Evolutionary conservation across 371 early-diverging fungal species (phyloP), one percentile per base, ranked within the genome.

Genomic region (Haplosporangium sp.): DNA sequence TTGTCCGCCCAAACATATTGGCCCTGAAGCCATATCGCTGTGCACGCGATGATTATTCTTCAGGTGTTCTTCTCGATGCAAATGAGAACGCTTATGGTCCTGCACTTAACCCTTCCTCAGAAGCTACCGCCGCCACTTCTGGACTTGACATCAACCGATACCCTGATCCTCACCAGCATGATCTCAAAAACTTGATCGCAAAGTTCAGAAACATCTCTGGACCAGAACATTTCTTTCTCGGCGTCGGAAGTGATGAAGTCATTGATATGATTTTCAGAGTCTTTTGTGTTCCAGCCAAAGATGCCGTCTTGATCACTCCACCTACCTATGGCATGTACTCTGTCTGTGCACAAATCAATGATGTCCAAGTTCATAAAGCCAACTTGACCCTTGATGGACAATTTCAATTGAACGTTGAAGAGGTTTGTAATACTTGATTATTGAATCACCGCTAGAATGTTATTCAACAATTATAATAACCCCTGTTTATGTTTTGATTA

Each of bases 281-380:
- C 57, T 94, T 94, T 52, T 98, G 98, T 85, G 86, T 88, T 19
- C 99, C 99, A 11, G 94, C 91, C 52, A 88, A 89, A 71, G 98
- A 99, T 81, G 93, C 94, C 84, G 91, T 98, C 72, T 86, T 99
- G 63, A 93, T 98, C 63, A 94, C 94, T 8, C 98, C 98, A 65
- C 98, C 99, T 3, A 98, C 98, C 38, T 99, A 99, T 82, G 99
- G 99, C 75, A 99, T 99, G 99, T 99, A 99, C 87, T 87, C 90
- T 17, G 97, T 97, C 17, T 92, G 90, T 64, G 97, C 98, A 50
- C 91, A 94, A 74, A 92, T 96, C 83, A 98, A 99, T 83, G 98
- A 98, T 83, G 96, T 97, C 0, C 86, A 82, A 60, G 92, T 98
- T 42, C 93, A 95, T 61, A 93, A 93, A 72, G 94, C 95, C 34